Evolutionary conservation across 352 stramenopile species (phyloP).

Genomic region (Phytophthora citrophthora): DNA sequence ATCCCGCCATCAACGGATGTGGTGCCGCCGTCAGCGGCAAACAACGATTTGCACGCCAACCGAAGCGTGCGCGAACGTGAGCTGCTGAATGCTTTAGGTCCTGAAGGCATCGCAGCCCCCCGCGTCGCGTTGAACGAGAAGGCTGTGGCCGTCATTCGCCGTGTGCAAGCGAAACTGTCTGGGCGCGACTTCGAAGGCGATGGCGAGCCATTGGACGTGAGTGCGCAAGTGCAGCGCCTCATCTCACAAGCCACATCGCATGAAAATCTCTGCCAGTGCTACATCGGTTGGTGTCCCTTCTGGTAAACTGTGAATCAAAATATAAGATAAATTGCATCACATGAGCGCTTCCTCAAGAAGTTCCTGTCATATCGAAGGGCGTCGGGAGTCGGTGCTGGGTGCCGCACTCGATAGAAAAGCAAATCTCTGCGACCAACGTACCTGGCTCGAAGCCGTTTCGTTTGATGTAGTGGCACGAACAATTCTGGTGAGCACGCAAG

Average conservation of each 20-base stretch:
- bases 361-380: neutral
- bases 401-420: too few relatives aligned
- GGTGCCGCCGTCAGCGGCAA: constrained; percentile 51
- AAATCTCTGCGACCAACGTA: constrained; percentile 1
- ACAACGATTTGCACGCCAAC: constrained; percentile 63
- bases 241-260: constrained; percentile 98
- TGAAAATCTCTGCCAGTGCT: constrained; percentile 99
- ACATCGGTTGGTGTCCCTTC: constrained; percentile 98
- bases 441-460: constrained; percentile 6
- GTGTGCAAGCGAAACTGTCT: constrained; percentile 99
- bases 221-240: constrained; percentile 94
- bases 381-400: constrained; percentile 20
- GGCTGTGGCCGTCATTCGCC: constrained; percentile 95
- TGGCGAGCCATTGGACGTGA: constrained; percentile 74
- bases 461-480: neutral
- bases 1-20: constrained; percentile 43
- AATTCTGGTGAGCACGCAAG: constrained; percentile 20
- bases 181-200: constrained; percentile 96
- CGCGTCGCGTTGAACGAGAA: constrained; percentile 95
- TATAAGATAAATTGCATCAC: constrained; percentile 3
- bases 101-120: constrained; percentile 78
- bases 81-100: constrained; percentile 76
- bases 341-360: too few relatives aligned
- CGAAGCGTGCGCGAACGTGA: constrained; percentile 86
- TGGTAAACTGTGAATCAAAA: constrained; percentile 52